Evolutionary conservation across 2,329 filamentous ascomycete genomes (phyloP).

Genomic region (Xylariaceae sp.): DNA sequence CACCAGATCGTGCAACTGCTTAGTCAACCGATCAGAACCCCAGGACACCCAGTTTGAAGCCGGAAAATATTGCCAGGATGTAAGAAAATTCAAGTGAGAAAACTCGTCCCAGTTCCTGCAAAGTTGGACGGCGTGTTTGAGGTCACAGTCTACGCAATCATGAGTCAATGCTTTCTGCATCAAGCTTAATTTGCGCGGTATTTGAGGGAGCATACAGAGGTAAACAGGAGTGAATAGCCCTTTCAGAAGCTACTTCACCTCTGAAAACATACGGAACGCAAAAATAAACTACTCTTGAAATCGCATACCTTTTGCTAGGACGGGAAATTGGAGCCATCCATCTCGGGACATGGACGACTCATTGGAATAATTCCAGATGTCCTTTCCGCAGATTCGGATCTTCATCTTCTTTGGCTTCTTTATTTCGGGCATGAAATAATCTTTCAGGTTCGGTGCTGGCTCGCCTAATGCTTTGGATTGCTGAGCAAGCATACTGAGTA

Average conservation of each 20-base stretch:
- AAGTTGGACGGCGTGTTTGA: slow-evolving; percentile 52
- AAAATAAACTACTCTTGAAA: no score
- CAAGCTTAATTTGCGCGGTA: no score
- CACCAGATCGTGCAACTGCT: slow-evolving; percentile 49
- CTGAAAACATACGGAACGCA: no score
- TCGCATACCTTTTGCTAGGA: slow-evolving; percentile 57
- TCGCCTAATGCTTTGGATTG: slow-evolving; percentile 39
- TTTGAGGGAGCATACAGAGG: no score
- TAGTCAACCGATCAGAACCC: slow-evolving; percentile 45
- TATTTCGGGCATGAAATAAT: not conserved
- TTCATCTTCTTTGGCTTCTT: slow-evolving; percentile 45
- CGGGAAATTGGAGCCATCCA: slow-evolving; percentile 57
- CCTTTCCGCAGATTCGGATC: slow-evolving; percentile 53
- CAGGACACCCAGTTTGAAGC: slow-evolving; percentile 51
- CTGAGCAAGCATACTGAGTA: slow-evolving; percentile 42
- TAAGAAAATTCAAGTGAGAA: slow-evolving; percentile 53
- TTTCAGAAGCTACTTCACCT: no score
- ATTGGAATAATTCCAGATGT: slow-evolving; percentile 58
- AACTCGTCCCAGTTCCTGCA: slow-evolving; percentile 59
- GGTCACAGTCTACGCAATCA: slow-evolving; percentile 51
- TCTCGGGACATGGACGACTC: slow-evolving; percentile 52
- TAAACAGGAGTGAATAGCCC: no score
- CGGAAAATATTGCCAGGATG: slow-evolving; percentile 53
- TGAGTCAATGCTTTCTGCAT: no score
- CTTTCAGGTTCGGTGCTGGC: not conserved